phyloP scores from a whole-genome alignment of 2,329 filamentous ascomycete genomes.

The Drechslera avenae region DNA sequence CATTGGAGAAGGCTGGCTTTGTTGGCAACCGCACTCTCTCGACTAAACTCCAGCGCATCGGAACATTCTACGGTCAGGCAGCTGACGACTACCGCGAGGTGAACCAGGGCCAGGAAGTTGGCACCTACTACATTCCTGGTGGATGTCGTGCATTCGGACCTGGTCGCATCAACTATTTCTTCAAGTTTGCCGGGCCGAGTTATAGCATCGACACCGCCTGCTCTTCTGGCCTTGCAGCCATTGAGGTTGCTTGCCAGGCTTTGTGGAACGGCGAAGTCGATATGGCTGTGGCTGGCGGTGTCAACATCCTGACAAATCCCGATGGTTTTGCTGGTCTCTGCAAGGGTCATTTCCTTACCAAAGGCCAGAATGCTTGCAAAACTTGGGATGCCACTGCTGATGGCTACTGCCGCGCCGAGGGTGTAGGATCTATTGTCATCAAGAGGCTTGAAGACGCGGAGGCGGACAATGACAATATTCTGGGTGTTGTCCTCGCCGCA shows the following conservation, averaged over 20 bases:
- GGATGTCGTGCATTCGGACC: slow-evolving; percentile 58
- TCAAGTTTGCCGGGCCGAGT: slow-evolving; percentile 51
- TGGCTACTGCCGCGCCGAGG: slow-evolving; percentile 44
- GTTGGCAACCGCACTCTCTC: slow-evolving; percentile 37
- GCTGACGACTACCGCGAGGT: slow-evolving; percentile 39
- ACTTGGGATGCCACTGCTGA: slow-evolving; percentile 40
- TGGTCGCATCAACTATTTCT: slow-evolving; percentile 54
- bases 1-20: slow-evolving; percentile 32
- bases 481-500: slow-evolving; percentile 38
- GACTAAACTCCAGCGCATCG: slow-evolving; percentile 36
- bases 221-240: slow-evolving; percentile 42
- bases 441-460: slow-evolving; percentile 44
- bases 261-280: slow-evolving; percentile 38
- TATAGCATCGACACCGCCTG: slow-evolving; percentile 47
- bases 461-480: slow-evolving; percentile 39
- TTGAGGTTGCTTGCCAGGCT: slow-evolving; percentile 33
- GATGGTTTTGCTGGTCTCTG: slow-evolving; percentile 35
- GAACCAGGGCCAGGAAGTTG: slow-evolving; percentile 46
- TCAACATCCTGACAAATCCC: slow-evolving; percentile 37
- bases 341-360: slow-evolving; percentile 31
- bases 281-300: slow-evolving; percentile 33
- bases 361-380: slow-evolving; percentile 34
- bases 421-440: slow-evolving; percentile 36
- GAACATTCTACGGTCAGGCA: slow-evolving; percentile 41
- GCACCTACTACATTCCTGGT: slow-evolving; percentile 62